phyloP scores from a whole-genome alignment of 2,329 filamentous ascomycete species.

The Amylocarpus encephaloides region DNA sequence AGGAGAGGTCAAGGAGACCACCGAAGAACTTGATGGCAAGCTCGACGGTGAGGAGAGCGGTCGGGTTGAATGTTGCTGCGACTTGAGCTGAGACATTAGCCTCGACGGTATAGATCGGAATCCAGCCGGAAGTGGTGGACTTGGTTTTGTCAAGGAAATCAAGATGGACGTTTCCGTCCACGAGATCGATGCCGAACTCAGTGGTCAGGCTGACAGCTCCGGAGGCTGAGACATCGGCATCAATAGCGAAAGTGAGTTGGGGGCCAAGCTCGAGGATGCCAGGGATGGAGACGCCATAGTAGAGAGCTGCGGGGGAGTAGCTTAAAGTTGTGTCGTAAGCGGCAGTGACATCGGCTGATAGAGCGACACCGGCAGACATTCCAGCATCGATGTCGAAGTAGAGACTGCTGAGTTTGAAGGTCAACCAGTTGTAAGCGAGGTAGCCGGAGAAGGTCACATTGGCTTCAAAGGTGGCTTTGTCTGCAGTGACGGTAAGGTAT shows the following conservation, averaged over 20 bases:
- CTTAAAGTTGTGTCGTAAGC: constrained; percentile 32
- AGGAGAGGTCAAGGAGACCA: constrained; percentile 33
- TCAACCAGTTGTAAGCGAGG: constrained; percentile 36
- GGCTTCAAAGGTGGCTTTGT: constrained; percentile 33
- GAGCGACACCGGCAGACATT: constrained; percentile 33
- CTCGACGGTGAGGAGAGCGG: constrained; percentile 35
- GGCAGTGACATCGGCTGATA: constrained; percentile 33
- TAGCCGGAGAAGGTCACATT: constrained; percentile 38
- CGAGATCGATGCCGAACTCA: constrained; percentile 31
- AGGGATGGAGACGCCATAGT: constrained; percentile 36
- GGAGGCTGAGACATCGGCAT: constrained; percentile 33
- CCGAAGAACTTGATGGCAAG: constrained; percentile 34
- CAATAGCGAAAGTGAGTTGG: constrained; percentile 34
- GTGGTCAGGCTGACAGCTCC: constrained; percentile 31
- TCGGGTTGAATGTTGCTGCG: constrained; percentile 31
- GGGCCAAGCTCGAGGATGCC: constrained; percentile 36
- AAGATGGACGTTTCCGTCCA: constrained; percentile 35
- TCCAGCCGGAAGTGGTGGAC: constrained; percentile 33
- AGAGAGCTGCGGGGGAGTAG: constrained; percentile 34
- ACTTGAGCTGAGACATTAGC: constrained; percentile 33
- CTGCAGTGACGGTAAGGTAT: constrained; percentile 33
- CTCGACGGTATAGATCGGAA: constrained; percentile 32
- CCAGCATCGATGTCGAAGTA: constrained; percentile 39
- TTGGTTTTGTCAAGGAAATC: constrained; percentile 32
- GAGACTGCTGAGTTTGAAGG: constrained; percentile 32